Conservation (phyloP, 1,139 yeast species). For the Suzukiozyma palmioleophila region DNA sequence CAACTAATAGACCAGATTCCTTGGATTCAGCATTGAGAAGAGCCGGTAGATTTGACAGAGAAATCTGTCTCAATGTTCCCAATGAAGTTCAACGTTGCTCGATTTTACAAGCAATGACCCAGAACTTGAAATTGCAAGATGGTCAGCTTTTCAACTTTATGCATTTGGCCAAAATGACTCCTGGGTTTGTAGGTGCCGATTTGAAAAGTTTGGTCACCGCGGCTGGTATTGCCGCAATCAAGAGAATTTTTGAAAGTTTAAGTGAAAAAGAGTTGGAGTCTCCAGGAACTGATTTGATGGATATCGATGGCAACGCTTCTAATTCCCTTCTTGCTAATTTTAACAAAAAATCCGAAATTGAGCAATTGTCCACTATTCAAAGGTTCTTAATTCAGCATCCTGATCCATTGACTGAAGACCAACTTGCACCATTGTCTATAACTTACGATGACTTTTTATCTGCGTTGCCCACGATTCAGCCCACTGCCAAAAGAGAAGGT, state of each 20-base stretch:
- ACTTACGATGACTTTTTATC: constrained; percentile 73
- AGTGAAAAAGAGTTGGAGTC: constrained; percentile 33
- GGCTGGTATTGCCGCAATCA: constrained; percentile 92
- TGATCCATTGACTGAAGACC: constrained; percentile 68
- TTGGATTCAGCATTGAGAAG: constrained; percentile 46
- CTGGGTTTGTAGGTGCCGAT: constrained; percentile 98
- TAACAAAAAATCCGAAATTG: constrained; percentile 29
- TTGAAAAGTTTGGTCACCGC: constrained; percentile 90
- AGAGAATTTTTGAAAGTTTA: constrained; percentile 66
- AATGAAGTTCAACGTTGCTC: constrained; percentile 77
- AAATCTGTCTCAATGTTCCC: constrained; percentile 76
- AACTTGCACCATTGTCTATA: constrained; percentile 70
- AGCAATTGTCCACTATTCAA: constrained; percentile 62
- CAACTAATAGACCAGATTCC: constrained; percentile 48
- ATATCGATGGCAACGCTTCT: constrained; percentile 28
- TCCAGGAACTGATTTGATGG: constrained; percentile 31
- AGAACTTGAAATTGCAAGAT: constrained; percentile 53
- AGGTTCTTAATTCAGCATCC: constrained; percentile 73
- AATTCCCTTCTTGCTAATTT: constrained; percentile 17
- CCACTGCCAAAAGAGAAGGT: constrained; percentile 97
- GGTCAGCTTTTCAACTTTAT: constrained; percentile 63
- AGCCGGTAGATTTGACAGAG: constrained; percentile 48
- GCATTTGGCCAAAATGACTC: constrained; percentile 84
- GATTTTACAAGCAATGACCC: constrained; percentile 72
- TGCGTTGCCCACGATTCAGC: constrained; percentile 92